A percentile compares a stretch with the other conserved stretches of the same genome.
These are phyloP conservation scores for Tuber microsphaerosporum DNA, from an alignment of 495 filamentous ascomycete genomes.

Conservation along the genomic window DNA sequence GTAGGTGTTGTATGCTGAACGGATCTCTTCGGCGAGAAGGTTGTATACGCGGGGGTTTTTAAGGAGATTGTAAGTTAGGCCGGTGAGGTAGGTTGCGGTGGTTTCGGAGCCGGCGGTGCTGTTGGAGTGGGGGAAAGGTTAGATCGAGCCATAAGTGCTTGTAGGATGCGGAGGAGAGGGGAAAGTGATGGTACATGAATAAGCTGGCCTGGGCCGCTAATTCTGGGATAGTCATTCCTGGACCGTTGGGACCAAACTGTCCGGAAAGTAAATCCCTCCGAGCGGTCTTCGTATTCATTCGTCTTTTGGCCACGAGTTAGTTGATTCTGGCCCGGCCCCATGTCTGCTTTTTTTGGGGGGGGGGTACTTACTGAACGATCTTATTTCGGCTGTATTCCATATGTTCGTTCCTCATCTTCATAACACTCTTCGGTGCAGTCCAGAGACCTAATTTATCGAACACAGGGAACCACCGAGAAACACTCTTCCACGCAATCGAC, in stretches of 20 bases:
- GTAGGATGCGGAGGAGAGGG: neutral
- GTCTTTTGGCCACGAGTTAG: slow-evolving; percentile 10
- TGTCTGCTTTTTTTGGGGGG: neutral
- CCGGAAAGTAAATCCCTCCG: slow-evolving; percentile 43
- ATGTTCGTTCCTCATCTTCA: slow-evolving; percentile 35
- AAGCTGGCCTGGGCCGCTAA: slow-evolving; percentile 40
- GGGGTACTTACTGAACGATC: slow-evolving; percentile 15
- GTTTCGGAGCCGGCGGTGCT: slow-evolving; percentile 53
- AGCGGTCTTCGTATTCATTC: slow-evolving; percentile 26
- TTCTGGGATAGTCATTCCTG: slow-evolving; percentile 42
- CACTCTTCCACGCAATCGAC: slow-evolving; percentile 12
- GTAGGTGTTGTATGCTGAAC: slow-evolving; percentile 47
- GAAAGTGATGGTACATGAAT: slow-evolving; percentile 38
- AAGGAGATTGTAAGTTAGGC: slow-evolving; percentile 49
- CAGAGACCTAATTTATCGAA: slow-evolving; percentile 18
- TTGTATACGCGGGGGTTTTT: slow-evolving; percentile 31
- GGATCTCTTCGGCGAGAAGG: slow-evolving; percentile 51
- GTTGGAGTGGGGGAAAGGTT: neutral
- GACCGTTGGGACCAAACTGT: slow-evolving; percentile 35
- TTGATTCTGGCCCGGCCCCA: neutral
- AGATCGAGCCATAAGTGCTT: neutral
- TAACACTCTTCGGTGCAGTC: slow-evolving; percentile 23
- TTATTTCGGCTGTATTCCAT: slow-evolving; percentile 28
- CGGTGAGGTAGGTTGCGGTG: slow-evolving; percentile 51
- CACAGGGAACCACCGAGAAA: slow-evolving; percentile 17